These are phyloP conservation scores for Metroxylon sagu DNA, from an alignment of 176 grass and related monocot species.

Conservation along the genomic window DNA sequence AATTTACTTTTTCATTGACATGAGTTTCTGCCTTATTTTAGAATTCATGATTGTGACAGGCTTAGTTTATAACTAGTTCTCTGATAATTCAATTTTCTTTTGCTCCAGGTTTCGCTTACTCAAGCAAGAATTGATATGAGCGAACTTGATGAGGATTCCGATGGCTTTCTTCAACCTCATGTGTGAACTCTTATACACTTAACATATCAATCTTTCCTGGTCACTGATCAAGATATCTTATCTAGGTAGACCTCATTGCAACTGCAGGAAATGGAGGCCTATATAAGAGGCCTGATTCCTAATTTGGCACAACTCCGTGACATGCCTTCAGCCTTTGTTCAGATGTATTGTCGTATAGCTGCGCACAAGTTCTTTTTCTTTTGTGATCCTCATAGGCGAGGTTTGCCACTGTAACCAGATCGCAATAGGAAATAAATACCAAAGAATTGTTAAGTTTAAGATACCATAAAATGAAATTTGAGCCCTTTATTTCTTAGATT, in stretches of 20 bases:
- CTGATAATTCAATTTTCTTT: not conserved
- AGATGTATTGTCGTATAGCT: conserved; percentile 99
- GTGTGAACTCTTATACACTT: conserved; percentile 34
- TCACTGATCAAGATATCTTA: conserved; percentile 21
- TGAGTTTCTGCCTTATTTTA: too few species aligned
- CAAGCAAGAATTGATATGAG: conserved; percentile 99
- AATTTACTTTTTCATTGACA: too few species aligned
- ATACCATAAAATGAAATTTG: too few species aligned
- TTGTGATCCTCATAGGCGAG: conserved; percentile 90
- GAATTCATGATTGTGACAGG: too few species aligned
- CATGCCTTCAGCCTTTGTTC: conserved; percentile 80
- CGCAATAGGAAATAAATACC: too few species aligned
- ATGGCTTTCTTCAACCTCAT: conserved; percentile 98
- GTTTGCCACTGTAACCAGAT: conserved; percentile 22
- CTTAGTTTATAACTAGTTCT: too few species aligned
- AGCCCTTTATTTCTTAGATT: too few species aligned
- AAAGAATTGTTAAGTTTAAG: too few species aligned
- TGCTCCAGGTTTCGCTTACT: conserved; percentile 87
- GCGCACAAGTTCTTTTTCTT: conserved; percentile 99
- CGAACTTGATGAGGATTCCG: conserved; percentile 99
- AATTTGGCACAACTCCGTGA: conserved; percentile 92
- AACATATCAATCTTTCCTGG: not conserved
- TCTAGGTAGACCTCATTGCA: conserved; percentile 12
- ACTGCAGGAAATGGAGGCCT: conserved; percentile 96
- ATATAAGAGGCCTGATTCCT: conserved; percentile 96